Base-by-base conservation (phyloP, 2,329 filamentous ascomycete species). In the Fonsecaea erecta region DNA sequence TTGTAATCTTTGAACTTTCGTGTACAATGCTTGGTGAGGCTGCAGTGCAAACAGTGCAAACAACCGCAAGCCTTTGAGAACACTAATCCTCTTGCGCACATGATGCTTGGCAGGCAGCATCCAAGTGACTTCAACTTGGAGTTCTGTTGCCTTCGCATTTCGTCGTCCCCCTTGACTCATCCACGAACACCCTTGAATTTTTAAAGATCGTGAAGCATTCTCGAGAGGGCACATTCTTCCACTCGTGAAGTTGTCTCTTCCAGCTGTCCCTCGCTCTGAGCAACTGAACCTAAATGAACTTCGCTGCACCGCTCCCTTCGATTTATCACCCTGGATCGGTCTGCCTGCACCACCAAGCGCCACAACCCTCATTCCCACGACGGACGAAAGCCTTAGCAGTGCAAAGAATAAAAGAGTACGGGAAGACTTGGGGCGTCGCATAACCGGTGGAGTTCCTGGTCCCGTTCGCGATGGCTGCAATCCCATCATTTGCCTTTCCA, bases 401-500 rank as follows among this genome's bases (percentile, higher is more conserved):
- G 43, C 21, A 48, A 24, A 21, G 43, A 21, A 18, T 48, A 24
- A 48, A 24, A 48, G 37, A 24, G 8, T 21, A 12, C 43, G 43
- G 43, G 3, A 48, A 48, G 5, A 24, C 4, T 12, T 48, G 43
- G 18, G 2, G 2, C 43, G 43, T 18, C 18, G 1, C 43, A 24
- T 16, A 24, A 18, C 9, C 43, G 11, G 43, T 24, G 43, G 18
- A 12, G 6, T 6, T 24, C 21, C 43, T 6, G 43, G 18, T 9
- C 9, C 8, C 18, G 18, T 24, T 48, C 43, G 43, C 18, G 52
- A 66, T 66, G 64, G 65, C 52, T 35, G 52, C 67, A 24, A 63
- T 65, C 21, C 67, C 67, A 18, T 66, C 67, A 9, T 60, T 69
- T 30, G 53, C 55, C 26, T 67, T 69, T 48, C 57, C 52, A 16